Conservation (phyloP, 2,329 filamentous ascomycete genomes). For the Onygena corvina region DNA sequence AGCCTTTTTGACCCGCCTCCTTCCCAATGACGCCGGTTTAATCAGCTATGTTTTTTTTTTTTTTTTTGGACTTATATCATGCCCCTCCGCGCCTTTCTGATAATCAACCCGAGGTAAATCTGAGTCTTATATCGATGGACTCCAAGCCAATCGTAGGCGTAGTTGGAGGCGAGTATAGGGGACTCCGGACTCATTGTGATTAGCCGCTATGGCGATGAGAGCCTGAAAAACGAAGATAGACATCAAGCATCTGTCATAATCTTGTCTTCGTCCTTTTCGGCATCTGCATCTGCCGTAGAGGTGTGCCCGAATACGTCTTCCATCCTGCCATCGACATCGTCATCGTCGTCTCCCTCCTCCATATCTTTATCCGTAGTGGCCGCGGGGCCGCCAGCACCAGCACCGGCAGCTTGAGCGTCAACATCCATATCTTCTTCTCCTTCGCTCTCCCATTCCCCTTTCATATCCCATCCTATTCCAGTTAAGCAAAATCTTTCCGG, state of each 20-base stretch:
- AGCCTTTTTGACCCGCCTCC: background rate
- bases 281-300: conserved; percentile 26
- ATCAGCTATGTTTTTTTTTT: background rate
- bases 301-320: conserved; percentile 39
- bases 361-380: conserved; percentile 16
- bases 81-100: background rate
- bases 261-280: conserved; percentile 30
- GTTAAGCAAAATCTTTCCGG: conserved; percentile 51
- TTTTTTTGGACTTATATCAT: no score
- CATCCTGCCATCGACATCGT: conserved; percentile 37
- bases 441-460: conserved; percentile 35
- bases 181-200: no score
- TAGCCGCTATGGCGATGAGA: no score
- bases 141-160: background rate
- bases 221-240: background rate
- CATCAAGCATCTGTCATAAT: conserved; percentile 33
- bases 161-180: no score
- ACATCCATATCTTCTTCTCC: conserved; percentile 14
- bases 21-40: background rate
- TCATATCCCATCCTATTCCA: conserved; percentile 45
- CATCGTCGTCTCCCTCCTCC: conserved; percentile 29
- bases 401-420: conserved; percentile 13
- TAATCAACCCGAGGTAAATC: background rate
- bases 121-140: background rate
- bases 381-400: conserved; percentile 13